Evolutionary conservation across 129 eudicot genomes (phyloP).

Genomic region (Heracleum sosnowskyi): DNA sequence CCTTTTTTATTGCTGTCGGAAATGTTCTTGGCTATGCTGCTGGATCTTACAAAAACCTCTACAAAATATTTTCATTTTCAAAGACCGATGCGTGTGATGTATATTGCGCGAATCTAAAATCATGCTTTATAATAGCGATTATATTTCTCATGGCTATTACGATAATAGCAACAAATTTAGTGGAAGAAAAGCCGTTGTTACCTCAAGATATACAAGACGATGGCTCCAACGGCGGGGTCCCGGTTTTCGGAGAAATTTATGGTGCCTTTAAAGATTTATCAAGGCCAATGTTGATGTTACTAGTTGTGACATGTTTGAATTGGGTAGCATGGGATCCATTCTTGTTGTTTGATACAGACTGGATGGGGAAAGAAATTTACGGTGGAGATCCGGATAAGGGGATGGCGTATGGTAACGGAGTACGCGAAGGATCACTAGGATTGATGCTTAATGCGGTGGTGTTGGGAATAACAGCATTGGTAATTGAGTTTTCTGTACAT

Average conservation of each 20-base stretch:
- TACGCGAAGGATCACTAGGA: constrained; percentile 53
- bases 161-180: constrained; percentile 15
- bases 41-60: constrained; percentile 23
- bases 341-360: constrained; percentile 58
- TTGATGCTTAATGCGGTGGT: constrained; percentile 42
- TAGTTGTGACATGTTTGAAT: constrained; percentile 47
- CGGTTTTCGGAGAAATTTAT: constrained; percentile 21
- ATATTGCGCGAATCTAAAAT: constrained; percentile 64
- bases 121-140: constrained; percentile 46
- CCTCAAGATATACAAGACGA: neutral
- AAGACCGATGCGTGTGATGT: constrained; percentile 50
- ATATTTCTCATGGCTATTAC: constrained; percentile 20
- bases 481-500: constrained; percentile 28
- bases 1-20: constrained; percentile 73
- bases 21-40: constrained; percentile 63
- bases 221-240: neutral
- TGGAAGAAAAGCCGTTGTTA: constrained; percentile 13
- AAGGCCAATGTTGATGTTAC: constrained; percentile 41
- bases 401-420: constrained; percentile 42
- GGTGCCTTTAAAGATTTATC: constrained; percentile 31
- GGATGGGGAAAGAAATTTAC: constrained; percentile 83
- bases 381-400: constrained; percentile 43
- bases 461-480: constrained; percentile 37
- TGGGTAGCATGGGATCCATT: constrained; percentile 75
- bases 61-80: constrained; percentile 40